phyloP scores from a whole-genome alignment of 305 asterid genomes.

The Rubia balearica region DNA sequence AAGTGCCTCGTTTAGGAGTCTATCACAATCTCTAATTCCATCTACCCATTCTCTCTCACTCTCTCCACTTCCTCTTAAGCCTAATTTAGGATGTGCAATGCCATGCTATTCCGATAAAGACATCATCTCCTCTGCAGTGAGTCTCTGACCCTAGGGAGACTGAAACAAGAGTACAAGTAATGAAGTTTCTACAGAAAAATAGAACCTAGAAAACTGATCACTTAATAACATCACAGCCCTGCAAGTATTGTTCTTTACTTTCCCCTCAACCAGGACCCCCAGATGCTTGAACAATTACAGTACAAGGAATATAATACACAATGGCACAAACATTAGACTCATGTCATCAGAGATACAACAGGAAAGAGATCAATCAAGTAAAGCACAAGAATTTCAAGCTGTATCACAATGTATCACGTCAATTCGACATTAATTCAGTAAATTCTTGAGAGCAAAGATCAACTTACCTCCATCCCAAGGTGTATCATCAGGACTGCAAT shows the following conservation, averaged over 20 bases:
- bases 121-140: background rate
- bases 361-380: background rate
- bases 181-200: background rate
- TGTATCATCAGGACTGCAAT: constrained; percentile 74
- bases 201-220: constrained; percentile 2
- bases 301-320: background rate
- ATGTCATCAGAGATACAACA: background rate
- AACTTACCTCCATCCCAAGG: constrained; percentile 83
- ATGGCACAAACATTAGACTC: background rate
- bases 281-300: background rate
- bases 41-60: background rate
- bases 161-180: background rate
- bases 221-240: background rate
- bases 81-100: background rate
- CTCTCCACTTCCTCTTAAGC: background rate
- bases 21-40: background rate
- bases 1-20: background rate
- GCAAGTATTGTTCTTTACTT: background rate
- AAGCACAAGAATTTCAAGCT: background rate
- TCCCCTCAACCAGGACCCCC: background rate
- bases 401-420: background rate
- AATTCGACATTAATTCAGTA: background rate
- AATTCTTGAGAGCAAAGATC: constrained; percentile 13
- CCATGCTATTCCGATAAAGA: background rate
- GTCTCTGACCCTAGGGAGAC: background rate